These are phyloP conservation scores for Ceratobasidium sp. DNA, from an alignment of 1,284 basidiomycete genomes.

Conservation along the genomic window DNA sequence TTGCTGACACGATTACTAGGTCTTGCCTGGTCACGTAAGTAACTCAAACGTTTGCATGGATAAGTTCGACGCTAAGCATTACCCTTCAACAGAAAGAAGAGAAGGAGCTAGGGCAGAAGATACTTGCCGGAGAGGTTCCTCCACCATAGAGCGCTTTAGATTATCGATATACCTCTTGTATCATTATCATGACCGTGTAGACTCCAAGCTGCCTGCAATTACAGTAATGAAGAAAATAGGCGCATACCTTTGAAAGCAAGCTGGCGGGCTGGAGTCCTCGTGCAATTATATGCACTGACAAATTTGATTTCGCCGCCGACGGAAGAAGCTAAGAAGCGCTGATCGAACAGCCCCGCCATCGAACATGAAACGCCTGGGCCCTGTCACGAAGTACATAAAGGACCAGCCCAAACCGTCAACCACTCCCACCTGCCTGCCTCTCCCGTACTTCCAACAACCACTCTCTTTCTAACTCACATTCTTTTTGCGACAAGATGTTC, in stretches of 20 bases:
- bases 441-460: background rate
- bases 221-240: background rate
- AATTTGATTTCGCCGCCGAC: background rate
- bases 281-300: background rate
- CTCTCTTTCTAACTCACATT: conserved; percentile 7
- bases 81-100: conserved; percentile 29
- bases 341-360: conserved; percentile 4
- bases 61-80: too few species aligned
- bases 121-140: conserved; percentile 21
- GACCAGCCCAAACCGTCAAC: background rate
- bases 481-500: conserved; percentile 13
- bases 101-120: conserved; percentile 35
- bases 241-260: too few species aligned
- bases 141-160: background rate
- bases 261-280: too few species aligned
- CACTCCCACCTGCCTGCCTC: background rate
- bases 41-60: background rate
- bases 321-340: background rate
- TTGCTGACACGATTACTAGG: background rate
- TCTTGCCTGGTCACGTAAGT: conserved; percentile 40
- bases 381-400: background rate
- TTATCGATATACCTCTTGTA: background rate
- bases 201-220: background rate
- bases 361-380: conserved; percentile 13
- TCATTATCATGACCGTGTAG: background rate